Conservation (phyloP, 2,329 filamentous ascomycete genomes). For the Raffaelea arxii region DNA sequence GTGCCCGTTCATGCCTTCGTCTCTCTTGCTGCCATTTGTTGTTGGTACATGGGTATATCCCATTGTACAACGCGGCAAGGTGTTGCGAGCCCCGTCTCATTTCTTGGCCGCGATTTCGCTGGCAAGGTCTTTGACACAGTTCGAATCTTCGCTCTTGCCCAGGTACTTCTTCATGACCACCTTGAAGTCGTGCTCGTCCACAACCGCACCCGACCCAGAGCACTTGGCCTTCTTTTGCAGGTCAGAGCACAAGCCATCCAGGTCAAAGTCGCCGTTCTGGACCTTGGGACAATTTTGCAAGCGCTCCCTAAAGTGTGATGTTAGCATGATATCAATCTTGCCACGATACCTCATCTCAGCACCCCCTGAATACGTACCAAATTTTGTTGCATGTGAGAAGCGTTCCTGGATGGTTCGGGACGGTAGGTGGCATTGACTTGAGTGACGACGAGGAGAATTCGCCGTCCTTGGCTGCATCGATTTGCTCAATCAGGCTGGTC, state of each 20-base stretch:
- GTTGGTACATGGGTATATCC: conserved; percentile 1
- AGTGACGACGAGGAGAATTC: conserved; percentile 26
- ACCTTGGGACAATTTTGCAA: conserved; percentile 80
- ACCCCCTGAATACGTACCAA: conserved; percentile 64
- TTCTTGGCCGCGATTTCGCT: neutral
- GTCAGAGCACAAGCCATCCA: conserved; percentile 86
- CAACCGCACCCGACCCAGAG: conserved; percentile 79
- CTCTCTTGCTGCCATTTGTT: no score
- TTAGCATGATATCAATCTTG: no score
- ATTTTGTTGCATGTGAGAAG: conserved; percentile 83
- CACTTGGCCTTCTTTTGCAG: conserved; percentile 94
- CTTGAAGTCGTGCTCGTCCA: conserved; percentile 83
- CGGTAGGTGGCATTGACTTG: neutral
- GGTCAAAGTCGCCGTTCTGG: conserved; percentile 82
- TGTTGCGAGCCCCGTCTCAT: no score
- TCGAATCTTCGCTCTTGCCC: conserved; percentile 23
- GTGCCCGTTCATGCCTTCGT: no score
- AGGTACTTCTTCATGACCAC: conserved; percentile 60
- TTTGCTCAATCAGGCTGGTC: conserved; percentile 65
- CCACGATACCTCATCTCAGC: no score
- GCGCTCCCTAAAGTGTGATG: conserved; percentile 61
- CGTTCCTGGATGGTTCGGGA: conserved; percentile 32
- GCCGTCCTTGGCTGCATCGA: conserved; percentile 64
- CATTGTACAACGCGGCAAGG: no score
- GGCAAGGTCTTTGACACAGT: conserved; percentile 3